These are phyloP conservation scores for Phialophora chinensis DNA, from an alignment of 2,329 filamentous ascomycete species.

Conservation along the genomic window DNA sequence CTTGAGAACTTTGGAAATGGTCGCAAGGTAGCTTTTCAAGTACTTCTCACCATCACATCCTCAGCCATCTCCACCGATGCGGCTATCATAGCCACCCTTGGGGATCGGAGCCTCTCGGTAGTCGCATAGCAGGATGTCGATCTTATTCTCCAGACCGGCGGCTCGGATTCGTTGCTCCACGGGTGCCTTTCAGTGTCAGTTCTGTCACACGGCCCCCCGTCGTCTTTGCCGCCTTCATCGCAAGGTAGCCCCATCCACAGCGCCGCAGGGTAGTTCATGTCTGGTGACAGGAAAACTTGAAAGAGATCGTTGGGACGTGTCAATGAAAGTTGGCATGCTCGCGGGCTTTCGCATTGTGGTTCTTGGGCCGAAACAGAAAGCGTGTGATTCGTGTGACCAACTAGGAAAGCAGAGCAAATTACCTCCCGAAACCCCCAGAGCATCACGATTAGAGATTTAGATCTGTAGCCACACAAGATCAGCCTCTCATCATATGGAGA, in stretches of 20 bases:
- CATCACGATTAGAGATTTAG: background rate
- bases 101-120: background rate
- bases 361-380: background rate
- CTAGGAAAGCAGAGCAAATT: background rate
- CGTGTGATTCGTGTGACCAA: background rate
- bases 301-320: background rate
- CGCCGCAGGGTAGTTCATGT: background rate
- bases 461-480: background rate
- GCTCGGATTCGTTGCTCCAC: conserved; percentile 1
- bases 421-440: background rate
- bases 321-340: background rate
- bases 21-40: conserved; percentile 2
- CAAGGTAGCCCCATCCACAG: conserved; percentile 3
- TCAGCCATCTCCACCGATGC: background rate
- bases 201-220: background rate
- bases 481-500: background rate
- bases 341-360: background rate
- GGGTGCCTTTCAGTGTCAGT: background rate
- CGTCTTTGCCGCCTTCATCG: background rate
- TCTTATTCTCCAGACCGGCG: background rate
- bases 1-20: background rate
- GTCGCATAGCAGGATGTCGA: conserved; percentile 1
- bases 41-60: background rate
- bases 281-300: background rate
- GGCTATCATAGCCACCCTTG: background rate